Conservation (phyloP, 345 rosid genomes). For the Populus alba region DNA sequence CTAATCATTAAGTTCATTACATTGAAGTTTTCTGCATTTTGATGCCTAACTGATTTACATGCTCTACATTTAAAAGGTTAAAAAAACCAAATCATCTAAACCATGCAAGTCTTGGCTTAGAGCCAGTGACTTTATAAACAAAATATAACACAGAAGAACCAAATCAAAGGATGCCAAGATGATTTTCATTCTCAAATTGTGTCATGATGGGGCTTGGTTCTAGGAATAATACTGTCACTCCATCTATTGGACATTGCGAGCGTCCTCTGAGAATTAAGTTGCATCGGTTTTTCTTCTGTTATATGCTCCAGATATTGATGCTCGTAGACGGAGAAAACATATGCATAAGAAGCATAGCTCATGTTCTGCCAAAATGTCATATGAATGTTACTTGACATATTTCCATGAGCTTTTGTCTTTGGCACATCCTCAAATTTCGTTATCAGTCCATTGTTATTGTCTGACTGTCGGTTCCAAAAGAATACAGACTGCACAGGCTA, state of each 20-base stretch:
- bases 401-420: background rate
- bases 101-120: background rate
- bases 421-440: background rate
- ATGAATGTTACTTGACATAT: background rate
- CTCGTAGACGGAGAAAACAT: background rate
- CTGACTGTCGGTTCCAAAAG: background rate
- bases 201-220: background rate
- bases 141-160: background rate
- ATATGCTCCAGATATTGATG: background rate
- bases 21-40: too few species aligned
- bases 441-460: background rate
- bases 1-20: background rate
- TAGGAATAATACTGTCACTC: background rate
- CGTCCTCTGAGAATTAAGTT: background rate
- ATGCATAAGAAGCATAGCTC: background rate
- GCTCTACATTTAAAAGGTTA: background rate
- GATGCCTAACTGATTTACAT: background rate
- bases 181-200: background rate
- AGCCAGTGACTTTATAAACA: background rate
- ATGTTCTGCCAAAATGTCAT: background rate
- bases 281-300: background rate
- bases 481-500: background rate
- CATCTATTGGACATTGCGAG: background rate
- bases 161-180: background rate
- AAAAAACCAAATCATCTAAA: background rate